Percentiles rank a stretch among this genome's conserved stretches.
These are phyloP conservation scores for Metschnikowia proteae DNA, from an alignment of 805 yeast genomes.

Conservation along the genomic window DNA sequence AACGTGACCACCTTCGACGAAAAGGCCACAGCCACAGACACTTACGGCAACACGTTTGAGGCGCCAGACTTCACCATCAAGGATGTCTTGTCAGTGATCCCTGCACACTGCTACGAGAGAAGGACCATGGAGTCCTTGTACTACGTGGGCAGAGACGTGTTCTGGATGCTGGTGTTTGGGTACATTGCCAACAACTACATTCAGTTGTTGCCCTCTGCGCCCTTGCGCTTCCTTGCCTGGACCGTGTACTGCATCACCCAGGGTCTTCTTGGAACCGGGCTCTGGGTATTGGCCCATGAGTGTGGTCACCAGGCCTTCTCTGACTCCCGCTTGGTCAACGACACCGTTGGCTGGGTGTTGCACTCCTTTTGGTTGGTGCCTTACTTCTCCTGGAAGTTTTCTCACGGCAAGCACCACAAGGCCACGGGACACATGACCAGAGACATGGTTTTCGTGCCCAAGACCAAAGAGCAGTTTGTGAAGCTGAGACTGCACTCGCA, in stretches of 20 bases:
- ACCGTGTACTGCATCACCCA: conserved; percentile 47
- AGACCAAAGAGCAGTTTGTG: conserved; percentile 55
- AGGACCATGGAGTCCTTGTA: conserved; percentile 49
- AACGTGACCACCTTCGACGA: conserved; percentile 37
- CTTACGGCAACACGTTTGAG: conserved; percentile 61
- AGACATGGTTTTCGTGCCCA: conserved; percentile 84
- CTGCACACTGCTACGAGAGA: conserved; percentile 70
- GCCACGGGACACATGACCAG: conserved; percentile 79
- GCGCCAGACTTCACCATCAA: conserved; percentile 77
- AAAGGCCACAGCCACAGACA: conserved; percentile 48
- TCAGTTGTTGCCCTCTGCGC: conserved; percentile 31
- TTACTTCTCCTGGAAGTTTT: conserved; percentile 80
- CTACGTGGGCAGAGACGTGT: conserved; percentile 67
- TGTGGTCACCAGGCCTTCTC: conserved; percentile 89
- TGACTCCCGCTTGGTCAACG: conserved; percentile 68
- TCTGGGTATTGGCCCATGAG: conserved; percentile 87
- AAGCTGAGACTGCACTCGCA: conserved; percentile 32
- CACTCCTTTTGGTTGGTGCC: conserved; percentile 81
- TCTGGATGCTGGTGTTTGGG: conserved; percentile 46
- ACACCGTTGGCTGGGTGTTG: conserved; percentile 76
- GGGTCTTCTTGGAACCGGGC: conserved; percentile 71
- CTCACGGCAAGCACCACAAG: conserved; percentile 87
- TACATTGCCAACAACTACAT: conserved; percentile 52
- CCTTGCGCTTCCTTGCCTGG: conserved; percentile 58
- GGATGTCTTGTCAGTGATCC: conserved; percentile 69